Base-by-base conservation (phyloP, 495 filamentous ascomycete species). In the Aspergillus carlsbadensis region DNA sequence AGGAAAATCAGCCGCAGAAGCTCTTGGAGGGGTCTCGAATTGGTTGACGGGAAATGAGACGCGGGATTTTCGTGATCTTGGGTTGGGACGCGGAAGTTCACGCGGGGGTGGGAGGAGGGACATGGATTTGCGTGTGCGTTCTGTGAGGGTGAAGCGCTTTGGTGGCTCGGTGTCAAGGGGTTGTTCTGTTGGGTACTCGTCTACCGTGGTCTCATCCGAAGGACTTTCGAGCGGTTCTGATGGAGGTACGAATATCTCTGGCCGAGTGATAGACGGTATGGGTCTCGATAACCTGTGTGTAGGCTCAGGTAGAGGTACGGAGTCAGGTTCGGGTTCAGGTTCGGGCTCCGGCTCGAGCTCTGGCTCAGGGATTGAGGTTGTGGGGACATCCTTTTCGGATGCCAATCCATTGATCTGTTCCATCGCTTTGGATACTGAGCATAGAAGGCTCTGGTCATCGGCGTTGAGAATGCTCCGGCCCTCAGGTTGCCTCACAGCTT, bases 41-140 rank as follows among this genome's bases (percentile, higher is more conserved):
- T 84, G 83, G 48, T 85, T 87, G 20, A 81, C 71, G 2, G 84
- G 82, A 57, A 78, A 84, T 61, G 66, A 90, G 17, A 70, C 82
- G 66, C 57, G 83, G 57, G 58, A 43, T 49, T 50, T 50, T 3
- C 47, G 33, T 26, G 54, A 15, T 5, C 37, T 76, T 65, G 64
- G 65, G 10, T 65, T 67, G 10, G 65, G 62, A 37, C 54, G 52
- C 14, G 64, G 51, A 13, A 63, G 66, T 54, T 69, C 67, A 17
- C 68, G 67, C 10, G 70, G 64, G 10, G 60, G 66, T 42, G 65
- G 73, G 40, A 84, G 58, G 8, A 79, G 68, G 14, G 86, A 89
- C 86, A 96, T 93, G 61, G 87, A 91, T 60, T 85, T 83, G n/a
- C 89, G 80, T 1, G 91, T 96, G 34, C 91, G 86, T 50, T 92